Base-by-base conservation (phyloP, 108 stramenopile species). In the Nannochloropsis gaditana region DNA sequence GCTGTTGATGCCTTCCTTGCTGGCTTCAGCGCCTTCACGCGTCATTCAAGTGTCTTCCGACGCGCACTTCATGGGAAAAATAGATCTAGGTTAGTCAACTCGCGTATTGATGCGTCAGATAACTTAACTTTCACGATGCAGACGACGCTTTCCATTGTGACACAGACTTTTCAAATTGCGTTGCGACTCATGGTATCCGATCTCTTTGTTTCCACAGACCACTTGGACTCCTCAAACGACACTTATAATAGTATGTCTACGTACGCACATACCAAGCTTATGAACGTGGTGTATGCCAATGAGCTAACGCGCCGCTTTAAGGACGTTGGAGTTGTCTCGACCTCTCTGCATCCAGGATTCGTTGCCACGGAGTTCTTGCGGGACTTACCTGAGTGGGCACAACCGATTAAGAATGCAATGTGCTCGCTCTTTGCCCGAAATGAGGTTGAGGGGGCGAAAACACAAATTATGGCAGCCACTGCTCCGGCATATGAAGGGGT, bases 231-330 rank as follows among this genome's bases (percentile, higher is more conserved):
- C 15, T 45, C 45, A 15, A 79, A 84, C 41, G 84, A 50, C 17
- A 42, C 45, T 50, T 84, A 84, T 21, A n/a, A 50, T 21, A n/a
- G 42, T 21, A 73, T 45, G 45, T 42, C 50, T 41, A 42, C 84
- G 10, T 84, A 84, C 1, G 84, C 50, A 10, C 45, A 79, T 11
- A 50, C 84, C 6, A 84, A 84, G 84, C 84, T 84, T 21, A 21
- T 21, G 45, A 84, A 84, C 59, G 41, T 84, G 19, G 21, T 84
- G 50, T 45, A 73, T 21, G 84, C 47, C 84, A 45, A 84, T 11
- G 84, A 84, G 59, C 50, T 84, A 45, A 31, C 73, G 19, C 59
- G 59, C 59, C 59, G 59, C 59, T 73, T 73, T n/a, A 73, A 73
- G 59, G 59, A 73, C 59, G 15, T n/a, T 0, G 59, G 59, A 15